Percentiles rank a stretch among this genome's conserved stretches.
These are phyloP conservation scores for Escallonia rubra DNA, from an alignment of 129 eudicot species.

Conservation along the genomic window DNA sequence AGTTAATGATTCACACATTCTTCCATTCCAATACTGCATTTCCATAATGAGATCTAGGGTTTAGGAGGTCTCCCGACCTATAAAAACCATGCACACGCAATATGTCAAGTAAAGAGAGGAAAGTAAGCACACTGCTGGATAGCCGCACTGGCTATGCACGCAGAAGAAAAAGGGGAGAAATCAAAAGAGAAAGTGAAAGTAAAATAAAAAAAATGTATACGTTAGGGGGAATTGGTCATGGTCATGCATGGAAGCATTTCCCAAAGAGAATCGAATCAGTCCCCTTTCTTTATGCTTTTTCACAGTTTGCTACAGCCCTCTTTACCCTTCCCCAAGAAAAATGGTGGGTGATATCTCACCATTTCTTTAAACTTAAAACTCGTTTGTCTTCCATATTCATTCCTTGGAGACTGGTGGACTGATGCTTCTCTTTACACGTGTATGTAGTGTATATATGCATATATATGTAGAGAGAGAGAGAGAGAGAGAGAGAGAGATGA, in stretches of 20 bases:
- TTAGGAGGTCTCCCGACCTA: too few species aligned
- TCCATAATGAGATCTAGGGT: too few species aligned
- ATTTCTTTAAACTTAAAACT: not conserved
- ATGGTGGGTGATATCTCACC: constrained; percentile 18
- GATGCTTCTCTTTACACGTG: constrained; percentile 14
- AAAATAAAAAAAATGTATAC: constrained; percentile 1
- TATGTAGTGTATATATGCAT: too few species aligned
- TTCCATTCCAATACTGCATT: too few species aligned
- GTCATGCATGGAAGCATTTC: constrained; percentile 48
- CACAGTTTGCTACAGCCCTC: constrained; percentile 58
- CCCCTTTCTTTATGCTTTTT: constrained; percentile 34
- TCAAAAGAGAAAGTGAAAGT: not conserved
- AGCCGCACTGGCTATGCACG: too few species aligned
- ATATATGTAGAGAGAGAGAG: too few species aligned
- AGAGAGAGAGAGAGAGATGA: too few species aligned
- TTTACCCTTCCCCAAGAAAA: constrained; percentile 58
- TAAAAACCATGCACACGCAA: too few species aligned
- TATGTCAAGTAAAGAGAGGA: too few species aligned
- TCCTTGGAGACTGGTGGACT: constrained; percentile 19
- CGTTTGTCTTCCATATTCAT: not conserved
- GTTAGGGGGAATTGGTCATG: constrained; percentile 21
- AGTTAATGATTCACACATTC: too few species aligned
- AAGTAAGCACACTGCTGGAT: too few species aligned
- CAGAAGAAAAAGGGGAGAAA: not conserved
- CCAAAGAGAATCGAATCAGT: constrained; percentile 53